Evolutionary conservation across 1,284 basidiomycete genomes (phyloP).

Genomic region (Agaricales sp.): DNA sequence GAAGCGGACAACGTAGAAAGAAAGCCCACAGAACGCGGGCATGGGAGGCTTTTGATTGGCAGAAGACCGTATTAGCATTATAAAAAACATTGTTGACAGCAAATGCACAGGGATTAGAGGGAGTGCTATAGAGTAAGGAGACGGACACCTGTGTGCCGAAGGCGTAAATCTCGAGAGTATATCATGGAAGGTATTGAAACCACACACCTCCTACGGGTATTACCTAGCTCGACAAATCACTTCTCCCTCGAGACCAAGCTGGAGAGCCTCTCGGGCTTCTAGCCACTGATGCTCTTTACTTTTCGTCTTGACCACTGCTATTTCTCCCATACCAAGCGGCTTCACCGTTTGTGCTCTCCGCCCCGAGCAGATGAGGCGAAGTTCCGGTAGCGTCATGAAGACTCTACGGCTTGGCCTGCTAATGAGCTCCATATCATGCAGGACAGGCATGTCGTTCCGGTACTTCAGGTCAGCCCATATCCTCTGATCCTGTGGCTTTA

Average conservation of each 20-base stretch:
- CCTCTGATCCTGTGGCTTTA: slow-evolving; percentile 48
- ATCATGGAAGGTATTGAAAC: too few relatives aligned
- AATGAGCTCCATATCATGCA: slow-evolving; percentile 64
- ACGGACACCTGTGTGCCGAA: too few relatives aligned
- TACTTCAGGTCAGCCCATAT: slow-evolving; percentile 92
- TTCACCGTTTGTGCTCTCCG: slow-evolving; percentile 60
- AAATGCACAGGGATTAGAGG: too few relatives aligned
- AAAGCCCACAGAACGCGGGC: too few relatives aligned
- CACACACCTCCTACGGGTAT: neutral
- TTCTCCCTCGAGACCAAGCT: slow-evolving; percentile 56
- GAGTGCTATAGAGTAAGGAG: too few relatives aligned
- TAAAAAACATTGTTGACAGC: too few relatives aligned
- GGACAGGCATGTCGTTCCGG: slow-evolving; percentile 74
- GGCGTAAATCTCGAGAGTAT: too few relatives aligned
- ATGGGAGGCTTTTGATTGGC: too few relatives aligned
- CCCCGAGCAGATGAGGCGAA: slow-evolving; percentile 66
- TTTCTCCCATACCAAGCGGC: slow-evolving; percentile 77
- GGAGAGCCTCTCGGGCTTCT: slow-evolving; percentile 63
- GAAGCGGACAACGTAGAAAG: too few relatives aligned
- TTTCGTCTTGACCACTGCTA: slow-evolving; percentile 70
- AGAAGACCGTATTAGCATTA: too few relatives aligned
- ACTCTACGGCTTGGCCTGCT: slow-evolving; percentile 68
- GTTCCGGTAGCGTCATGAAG: slow-evolving; percentile 62
- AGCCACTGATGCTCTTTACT: slow-evolving; percentile 61
- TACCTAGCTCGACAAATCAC: slow-evolving; percentile 55